Evolutionary conservation across 192 early-diverging fungal genomes (phyloP).

Genomic region (Phlyctochytrium bullatum): DNA sequence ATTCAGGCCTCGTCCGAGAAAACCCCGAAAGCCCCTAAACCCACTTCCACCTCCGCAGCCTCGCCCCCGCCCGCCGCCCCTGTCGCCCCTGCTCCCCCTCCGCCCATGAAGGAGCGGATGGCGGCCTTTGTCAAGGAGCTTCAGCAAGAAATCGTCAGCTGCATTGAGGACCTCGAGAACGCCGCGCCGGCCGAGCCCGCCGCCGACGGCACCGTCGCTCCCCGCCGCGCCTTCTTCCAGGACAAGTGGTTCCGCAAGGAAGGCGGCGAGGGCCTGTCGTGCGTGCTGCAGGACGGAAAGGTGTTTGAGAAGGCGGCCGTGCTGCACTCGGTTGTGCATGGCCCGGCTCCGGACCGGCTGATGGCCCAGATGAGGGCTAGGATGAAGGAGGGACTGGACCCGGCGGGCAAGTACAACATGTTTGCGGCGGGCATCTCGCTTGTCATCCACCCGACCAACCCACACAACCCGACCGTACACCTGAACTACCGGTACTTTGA

Average conservation of each 20-base stretch:
- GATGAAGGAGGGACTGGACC: slow-evolving; percentile 52
- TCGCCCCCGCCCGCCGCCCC: not conserved
- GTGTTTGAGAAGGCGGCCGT: slow-evolving; percentile 99
- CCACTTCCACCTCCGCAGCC: not conserved
- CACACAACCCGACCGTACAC: slow-evolving; percentile 93
- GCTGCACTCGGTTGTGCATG: slow-evolving; percentile 76
- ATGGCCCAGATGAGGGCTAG: slow-evolving; percentile 94
- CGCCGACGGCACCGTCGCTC: slow-evolving; percentile 22
- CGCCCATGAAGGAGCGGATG: slow-evolving; percentile 81
- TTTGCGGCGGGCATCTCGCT: slow-evolving; percentile 89
- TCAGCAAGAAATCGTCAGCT: slow-evolving; percentile 71
- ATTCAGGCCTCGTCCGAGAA: not conserved
- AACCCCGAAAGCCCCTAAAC: not conserved
- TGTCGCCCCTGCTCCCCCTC: not conserved
- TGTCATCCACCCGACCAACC: slow-evolving; percentile 95
- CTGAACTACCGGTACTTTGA: slow-evolving; percentile 99
- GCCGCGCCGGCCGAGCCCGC: too few species aligned
- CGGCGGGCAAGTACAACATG: slow-evolving; percentile 41
- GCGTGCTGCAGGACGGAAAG: slow-evolving; percentile 86
- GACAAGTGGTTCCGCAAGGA: slow-evolving; percentile 87
- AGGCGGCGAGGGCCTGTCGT: slow-evolving; percentile 90
- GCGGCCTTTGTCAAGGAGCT: slow-evolving; percentile 71
- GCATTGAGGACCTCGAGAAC: slow-evolving; percentile 65
- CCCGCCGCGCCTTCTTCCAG: not conserved
- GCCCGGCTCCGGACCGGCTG: slow-evolving; percentile 63